Percentiles rank a stretch among this genome's conserved stretches.
These are phyloP conservation scores for Lepidopterella palustris DNA, from an alignment of 495 filamentous ascomycete species.

Conservation along the genomic window DNA sequence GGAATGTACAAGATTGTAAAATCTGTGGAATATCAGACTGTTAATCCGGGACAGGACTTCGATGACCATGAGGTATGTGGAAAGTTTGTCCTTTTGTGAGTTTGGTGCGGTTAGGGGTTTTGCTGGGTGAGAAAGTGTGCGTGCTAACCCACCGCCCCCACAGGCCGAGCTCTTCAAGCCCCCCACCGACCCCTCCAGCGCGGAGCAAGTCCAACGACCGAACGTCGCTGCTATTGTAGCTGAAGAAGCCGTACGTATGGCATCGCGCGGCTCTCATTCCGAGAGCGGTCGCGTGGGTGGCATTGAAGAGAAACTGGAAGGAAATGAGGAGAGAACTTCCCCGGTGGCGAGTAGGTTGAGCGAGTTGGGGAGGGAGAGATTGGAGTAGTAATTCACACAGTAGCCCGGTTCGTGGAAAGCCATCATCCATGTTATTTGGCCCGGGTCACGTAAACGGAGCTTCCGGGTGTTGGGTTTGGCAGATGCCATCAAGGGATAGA, in stretches of 20 bases:
- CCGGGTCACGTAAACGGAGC: too few relatives aligned
- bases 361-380: too few relatives aligned
- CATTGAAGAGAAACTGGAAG: neutral
- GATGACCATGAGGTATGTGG: constrained; percentile 36
- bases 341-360: too few relatives aligned
- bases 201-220: constrained; percentile 19
- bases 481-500: too few relatives aligned
- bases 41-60: constrained; percentile 69
- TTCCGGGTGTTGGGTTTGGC: too few relatives aligned
- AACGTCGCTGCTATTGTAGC: constrained; percentile 27
- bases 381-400: too few relatives aligned
- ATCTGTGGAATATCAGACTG: constrained; percentile 63
- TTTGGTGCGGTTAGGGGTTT: neutral
- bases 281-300: neutral
- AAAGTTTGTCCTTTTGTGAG: neutral
- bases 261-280: neutral
- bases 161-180: constrained; percentile 26
- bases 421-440: too few relatives aligned
- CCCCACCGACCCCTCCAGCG: constrained; percentile 8
- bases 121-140: neutral
- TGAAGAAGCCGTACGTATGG: constrained; percentile 17
- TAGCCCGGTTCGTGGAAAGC: too few relatives aligned
- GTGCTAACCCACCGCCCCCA: neutral
- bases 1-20: constrained; percentile 42
- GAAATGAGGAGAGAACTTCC: too few relatives aligned